phyloP scores from a whole-genome alignment of 176 grass and related monocot genomes.

The Guadua angustifolia region DNA sequence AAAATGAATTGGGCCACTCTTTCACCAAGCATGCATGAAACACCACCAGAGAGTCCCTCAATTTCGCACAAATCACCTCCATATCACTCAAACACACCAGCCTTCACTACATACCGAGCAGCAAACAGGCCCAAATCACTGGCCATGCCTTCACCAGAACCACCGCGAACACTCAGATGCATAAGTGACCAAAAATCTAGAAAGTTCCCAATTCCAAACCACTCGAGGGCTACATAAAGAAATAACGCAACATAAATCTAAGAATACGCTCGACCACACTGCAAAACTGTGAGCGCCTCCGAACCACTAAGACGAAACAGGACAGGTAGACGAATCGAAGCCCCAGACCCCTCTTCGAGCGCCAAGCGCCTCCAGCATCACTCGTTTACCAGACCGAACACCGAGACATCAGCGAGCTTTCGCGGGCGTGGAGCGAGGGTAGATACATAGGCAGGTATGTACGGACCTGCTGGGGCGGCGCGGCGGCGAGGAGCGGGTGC shows the following conservation, averaged over 20 bases:
- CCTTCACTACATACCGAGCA: neutral
- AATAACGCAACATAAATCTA: neutral
- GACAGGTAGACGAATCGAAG: neutral
- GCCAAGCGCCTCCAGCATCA: neutral
- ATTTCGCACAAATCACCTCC: neutral
- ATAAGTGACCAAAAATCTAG: neutral
- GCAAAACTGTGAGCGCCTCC: neutral
- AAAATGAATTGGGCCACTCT: neutral
- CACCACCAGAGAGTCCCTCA: neutral
- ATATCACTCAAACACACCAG: neutral
- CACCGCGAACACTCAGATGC: neutral
- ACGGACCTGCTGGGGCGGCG: slow-evolving; percentile 54
- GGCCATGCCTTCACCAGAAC: neutral
- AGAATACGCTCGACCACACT: neutral
- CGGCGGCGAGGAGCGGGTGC: slow-evolving; percentile 65
- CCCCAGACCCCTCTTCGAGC: neutral
- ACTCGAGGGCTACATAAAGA: neutral
- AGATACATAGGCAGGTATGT: no score
- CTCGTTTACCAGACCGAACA: neutral
- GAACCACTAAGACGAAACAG: neutral
- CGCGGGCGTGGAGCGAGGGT: neutral
- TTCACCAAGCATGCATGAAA: neutral
- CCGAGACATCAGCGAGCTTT: neutral
- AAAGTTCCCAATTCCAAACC: neutral
- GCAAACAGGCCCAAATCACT: neutral